Base-by-base conservation (phyloP, 768 basidiomycete species). In the Macrolepiota fuliginosa region DNA sequence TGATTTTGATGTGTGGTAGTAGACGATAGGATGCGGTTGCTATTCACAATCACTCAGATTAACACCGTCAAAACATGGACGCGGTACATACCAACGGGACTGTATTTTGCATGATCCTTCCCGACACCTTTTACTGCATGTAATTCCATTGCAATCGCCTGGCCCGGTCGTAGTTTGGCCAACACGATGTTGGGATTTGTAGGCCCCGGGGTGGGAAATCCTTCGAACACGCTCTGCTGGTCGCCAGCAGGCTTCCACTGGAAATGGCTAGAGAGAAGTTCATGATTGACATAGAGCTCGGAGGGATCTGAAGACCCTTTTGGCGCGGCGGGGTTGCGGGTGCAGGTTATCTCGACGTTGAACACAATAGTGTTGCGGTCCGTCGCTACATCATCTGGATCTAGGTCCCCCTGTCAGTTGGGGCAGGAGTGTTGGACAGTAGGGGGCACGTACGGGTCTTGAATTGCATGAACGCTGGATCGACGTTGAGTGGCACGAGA, bases 1-100 rank as follows among this genome's bases (percentile, higher is more conserved):
- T 78, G 45, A 89, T 87, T 68, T 84, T 83, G 71, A 99, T 90
- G 65, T 90, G 81, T 0, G 97, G 97, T 32, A 97, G 83, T 5
- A 97, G 81, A 54, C 97, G 91, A 71, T 98, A 99, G 0, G 95
- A 92, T 2, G 97, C 96, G 6, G 96, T 98, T 2, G 96, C 96
- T 95, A 64, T 22, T 52, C 19, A 55, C 19, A 42, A 17, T 17
- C 52, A 15, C n/a, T 13, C 39, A 17, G 12, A 32, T 2, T 27
- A 4, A 32, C 36, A 61, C n/a, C 39, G 25, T 39, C 39, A 59
- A 12, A 17, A 1, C 19, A 56, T 49, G 22, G 32, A 59, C 4
- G 13, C 6, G 49, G 3, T 4, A 76, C 84, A 60, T 67, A 92
- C 95, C 94, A 55, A 98, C 97, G 32, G 97, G 95, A 61, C 86